Percentiles rank a stretch among this genome's conserved stretches.
Evolutionary conservation across 2,329 filamentous ascomycete species (phyloP).

Genomic region (Arthroderma sp.): DNA sequence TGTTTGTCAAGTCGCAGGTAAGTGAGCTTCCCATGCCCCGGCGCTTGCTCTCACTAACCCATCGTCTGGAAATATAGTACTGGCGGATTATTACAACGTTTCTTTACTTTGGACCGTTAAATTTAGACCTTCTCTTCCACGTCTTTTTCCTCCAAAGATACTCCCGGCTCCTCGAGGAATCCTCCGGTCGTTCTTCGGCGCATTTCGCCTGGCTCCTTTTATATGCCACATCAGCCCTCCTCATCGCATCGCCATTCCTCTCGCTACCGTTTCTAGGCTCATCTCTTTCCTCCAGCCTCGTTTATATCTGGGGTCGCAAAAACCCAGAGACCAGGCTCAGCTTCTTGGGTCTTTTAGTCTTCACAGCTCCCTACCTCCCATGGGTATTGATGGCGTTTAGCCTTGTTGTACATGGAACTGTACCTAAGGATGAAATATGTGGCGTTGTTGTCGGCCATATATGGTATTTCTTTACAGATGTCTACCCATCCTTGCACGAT

Average conservation of each 20-base stretch:
- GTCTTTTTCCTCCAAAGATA: conserved; percentile 98
- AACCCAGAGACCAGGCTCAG: conserved; percentile 86
- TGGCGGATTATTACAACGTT: conserved; percentile 96
- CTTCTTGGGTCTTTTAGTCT: conserved; percentile 76
- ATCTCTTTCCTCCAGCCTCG: conserved; percentile 78
- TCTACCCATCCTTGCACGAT: conserved; percentile 82
- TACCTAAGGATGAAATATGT: conserved; percentile 93
- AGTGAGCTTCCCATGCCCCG: conserved; percentile 17
- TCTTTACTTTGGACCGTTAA: conserved; percentile 91
- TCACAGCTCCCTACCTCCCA: conserved; percentile 85
- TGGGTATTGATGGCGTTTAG: conserved; percentile 94
- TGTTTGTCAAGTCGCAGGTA: conserved; percentile 86
- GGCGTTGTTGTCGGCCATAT: conserved; percentile 89
- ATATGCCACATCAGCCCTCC: conserved; percentile 67
- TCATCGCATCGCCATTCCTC: conserved; percentile 71
- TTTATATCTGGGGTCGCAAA: conserved; percentile 94
- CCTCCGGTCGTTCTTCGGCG: conserved; percentile 77
- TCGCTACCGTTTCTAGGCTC: conserved; percentile 92
- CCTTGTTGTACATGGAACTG: conserved; percentile 71
- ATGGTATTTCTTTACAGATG: conserved; percentile 97
- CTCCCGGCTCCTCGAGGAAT: conserved; percentile 86
- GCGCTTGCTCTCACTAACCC: background rate
- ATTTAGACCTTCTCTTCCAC: conserved; percentile 88
- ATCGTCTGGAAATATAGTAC: conserved; percentile 45
- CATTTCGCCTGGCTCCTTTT: conserved; percentile 91